Evolutionary conservation across 2,329 filamentous ascomycete species (phyloP).

Genomic region (Monilinia fructicola): DNA sequence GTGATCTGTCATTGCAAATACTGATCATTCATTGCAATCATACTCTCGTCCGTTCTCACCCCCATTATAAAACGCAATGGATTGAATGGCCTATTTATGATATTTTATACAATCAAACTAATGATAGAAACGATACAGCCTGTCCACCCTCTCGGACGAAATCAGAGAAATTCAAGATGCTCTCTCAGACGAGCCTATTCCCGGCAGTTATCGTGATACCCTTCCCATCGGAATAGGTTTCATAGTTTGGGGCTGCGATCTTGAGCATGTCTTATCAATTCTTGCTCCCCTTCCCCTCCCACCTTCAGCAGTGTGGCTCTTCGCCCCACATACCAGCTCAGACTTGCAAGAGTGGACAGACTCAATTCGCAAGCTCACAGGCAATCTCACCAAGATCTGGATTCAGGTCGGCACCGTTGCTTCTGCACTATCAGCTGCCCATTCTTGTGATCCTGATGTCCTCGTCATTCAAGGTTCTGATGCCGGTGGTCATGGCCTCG

Average conservation of each 20-base stretch:
- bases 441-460: constrained; percentile 37
- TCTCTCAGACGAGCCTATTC: constrained; percentile 24
- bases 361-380: constrained; percentile 33
- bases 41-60: constrained; percentile 34
- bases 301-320: constrained; percentile 50
- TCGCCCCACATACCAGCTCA: constrained; percentile 42
- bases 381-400: constrained; percentile 39
- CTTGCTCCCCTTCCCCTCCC: constrained; percentile 38
- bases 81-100: not conserved
- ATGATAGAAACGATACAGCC: not conserved
- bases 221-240: constrained; percentile 51
- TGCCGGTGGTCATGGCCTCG: constrained; percentile 43
- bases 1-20: not conserved
- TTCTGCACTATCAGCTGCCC: constrained; percentile 35
- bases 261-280: constrained; percentile 39
- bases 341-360: constrained; percentile 39
- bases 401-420: constrained; percentile 41
- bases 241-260: constrained; percentile 47
- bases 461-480: constrained; percentile 43
- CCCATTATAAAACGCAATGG: not conserved
- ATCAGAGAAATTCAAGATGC: constrained; percentile 18
- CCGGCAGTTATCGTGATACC: constrained; percentile 24
- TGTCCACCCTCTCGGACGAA: constrained; percentile 16
- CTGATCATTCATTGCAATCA: constrained; percentile 26
- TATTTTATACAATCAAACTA: not conserved